Percentiles rank a stretch among this genome's conserved stretches.
Conservation (phyloP, 495 filamentous ascomycete species). For the Penicillium odoratum region DNA sequence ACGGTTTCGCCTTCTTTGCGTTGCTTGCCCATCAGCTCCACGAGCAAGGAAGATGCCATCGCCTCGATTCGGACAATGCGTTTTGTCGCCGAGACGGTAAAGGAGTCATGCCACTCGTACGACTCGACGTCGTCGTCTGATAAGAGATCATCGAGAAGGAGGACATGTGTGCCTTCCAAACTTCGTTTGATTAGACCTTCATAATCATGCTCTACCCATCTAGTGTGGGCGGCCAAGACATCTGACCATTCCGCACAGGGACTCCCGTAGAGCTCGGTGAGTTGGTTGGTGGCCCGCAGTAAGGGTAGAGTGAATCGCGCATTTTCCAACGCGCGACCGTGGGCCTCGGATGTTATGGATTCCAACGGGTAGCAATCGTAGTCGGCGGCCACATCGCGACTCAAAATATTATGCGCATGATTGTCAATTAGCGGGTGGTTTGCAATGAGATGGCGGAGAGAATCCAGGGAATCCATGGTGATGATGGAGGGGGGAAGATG, state of each 20-base stretch:
- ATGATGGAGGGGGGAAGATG: slow-evolving; percentile 2
- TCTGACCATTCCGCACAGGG: slow-evolving; percentile 57
- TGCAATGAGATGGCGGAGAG: slow-evolving; percentile 53
- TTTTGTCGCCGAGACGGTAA: slow-evolving; percentile 62
- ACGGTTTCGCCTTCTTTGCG: slow-evolving; percentile 26
- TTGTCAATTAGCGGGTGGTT: slow-evolving; percentile 81
- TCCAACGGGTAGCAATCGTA: slow-evolving; percentile 44
- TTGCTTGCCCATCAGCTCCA: slow-evolving; percentile 32
- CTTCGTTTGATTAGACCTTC: slow-evolving; percentile 62
- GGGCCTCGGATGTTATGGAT: slow-evolving; percentile 74
- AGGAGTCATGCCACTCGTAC: slow-evolving; percentile 70
- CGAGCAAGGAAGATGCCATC: slow-evolving; percentile 65
- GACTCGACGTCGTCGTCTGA: slow-evolving; percentile 56
- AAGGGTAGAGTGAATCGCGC: slow-evolving; percentile 63
- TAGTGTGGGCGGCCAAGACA: slow-evolving; percentile 59
- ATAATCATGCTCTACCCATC: slow-evolving; percentile 54
- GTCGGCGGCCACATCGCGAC: slow-evolving; percentile 31
- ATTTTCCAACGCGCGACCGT: slow-evolving; percentile 63
- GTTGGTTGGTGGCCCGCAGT: slow-evolving; percentile 67
- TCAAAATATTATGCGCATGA: slow-evolving; percentile 80
- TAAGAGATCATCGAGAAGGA: slow-evolving; percentile 80
- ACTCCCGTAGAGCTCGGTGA: slow-evolving; percentile 62
- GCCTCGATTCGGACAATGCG: slow-evolving; percentile 83
- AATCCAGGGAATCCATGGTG: slow-evolving; percentile 33
- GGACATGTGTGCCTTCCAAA: slow-evolving; percentile 70